These are phyloP conservation scores for Phytophthora hibernalis DNA, from an alignment of 352 stramenopile genomes.

Conservation along the genomic window DNA sequence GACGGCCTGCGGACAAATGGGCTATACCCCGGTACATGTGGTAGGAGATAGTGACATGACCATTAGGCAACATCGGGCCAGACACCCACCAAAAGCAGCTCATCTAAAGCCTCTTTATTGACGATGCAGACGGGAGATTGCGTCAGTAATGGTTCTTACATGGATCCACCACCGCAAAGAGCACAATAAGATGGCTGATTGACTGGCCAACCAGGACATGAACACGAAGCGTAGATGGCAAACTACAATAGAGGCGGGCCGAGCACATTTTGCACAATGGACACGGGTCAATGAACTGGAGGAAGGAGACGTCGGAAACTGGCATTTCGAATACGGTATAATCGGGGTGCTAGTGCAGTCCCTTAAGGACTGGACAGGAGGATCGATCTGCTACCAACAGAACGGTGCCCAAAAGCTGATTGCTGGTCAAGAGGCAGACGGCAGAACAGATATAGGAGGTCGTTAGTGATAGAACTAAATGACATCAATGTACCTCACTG, in stretches of 20 bases:
- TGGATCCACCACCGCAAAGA: constrained; percentile 3
- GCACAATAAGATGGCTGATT: constrained; percentile 11
- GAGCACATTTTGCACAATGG: background rate
- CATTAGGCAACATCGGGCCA: constrained; percentile 1
- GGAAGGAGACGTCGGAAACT: background rate
- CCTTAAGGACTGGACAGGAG: background rate
- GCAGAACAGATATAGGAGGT: background rate
- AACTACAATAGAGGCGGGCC: background rate
- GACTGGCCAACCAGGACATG: constrained; percentile 4
- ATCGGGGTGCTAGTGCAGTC: background rate
- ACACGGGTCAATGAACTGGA: background rate
- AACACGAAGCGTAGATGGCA: constrained; percentile 1
- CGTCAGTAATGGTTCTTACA: background rate
- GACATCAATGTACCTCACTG: background rate
- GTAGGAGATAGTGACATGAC: constrained; percentile 9
- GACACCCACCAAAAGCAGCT: background rate
- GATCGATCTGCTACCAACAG: background rate
- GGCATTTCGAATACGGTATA: background rate
- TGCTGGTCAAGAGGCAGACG: background rate
- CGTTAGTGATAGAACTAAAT: background rate
- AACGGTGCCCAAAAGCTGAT: background rate
- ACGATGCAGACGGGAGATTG: constrained; percentile 1
- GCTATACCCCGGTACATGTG: background rate
- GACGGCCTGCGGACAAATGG: background rate
- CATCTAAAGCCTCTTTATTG: background rate